These are phyloP conservation scores for Zygotorulaspora sp. DNA, from an alignment of 805 yeast genomes.

Conservation along the genomic window DNA sequence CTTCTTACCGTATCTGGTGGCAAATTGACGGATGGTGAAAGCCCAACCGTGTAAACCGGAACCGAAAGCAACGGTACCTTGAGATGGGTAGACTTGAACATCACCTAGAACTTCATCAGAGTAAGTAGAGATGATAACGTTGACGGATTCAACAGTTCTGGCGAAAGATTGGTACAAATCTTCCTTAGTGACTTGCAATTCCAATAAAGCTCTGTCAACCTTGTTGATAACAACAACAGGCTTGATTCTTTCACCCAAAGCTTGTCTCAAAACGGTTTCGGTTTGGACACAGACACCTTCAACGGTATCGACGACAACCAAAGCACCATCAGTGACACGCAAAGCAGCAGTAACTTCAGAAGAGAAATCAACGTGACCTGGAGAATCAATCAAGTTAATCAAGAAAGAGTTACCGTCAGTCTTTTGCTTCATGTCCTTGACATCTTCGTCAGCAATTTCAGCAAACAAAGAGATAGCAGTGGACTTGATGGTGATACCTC, in stretches of 20 bases:
- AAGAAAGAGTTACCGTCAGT: conserved; percentile 91
- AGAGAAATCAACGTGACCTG: conserved; percentile 99
- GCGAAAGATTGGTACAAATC: conserved; percentile 97
- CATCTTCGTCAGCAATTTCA: conserved; percentile 73
- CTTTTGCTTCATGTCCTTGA: conserved; percentile 81
- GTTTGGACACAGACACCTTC: conserved; percentile 99
- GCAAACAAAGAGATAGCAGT: conserved; percentile 97
- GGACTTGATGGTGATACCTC: conserved; percentile 99
- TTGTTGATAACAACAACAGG: conserved; percentile 98
- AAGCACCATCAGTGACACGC: conserved; percentile 99
- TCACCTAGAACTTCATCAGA: conserved; percentile 89
- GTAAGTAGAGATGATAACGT: conserved; percentile 96
- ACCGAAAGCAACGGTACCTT: conserved; percentile 99
- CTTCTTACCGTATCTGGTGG: conserved; percentile 96
- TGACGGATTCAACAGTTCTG: conserved; percentile 98
- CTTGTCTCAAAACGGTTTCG: conserved; percentile 98
- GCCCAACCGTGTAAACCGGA: conserved; percentile 99
- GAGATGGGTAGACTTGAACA: conserved; percentile 96
- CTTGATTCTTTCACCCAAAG: conserved; percentile 98
- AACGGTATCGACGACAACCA: conserved; percentile 97
- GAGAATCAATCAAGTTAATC: conserved; percentile 97
- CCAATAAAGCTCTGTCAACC: conserved; percentile 99
- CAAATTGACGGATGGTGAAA: conserved; percentile 98
- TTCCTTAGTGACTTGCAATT: conserved; percentile 98
- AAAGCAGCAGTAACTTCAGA: conserved; percentile 99